Evolutionary conservation across 495 filamentous ascomycete species (phyloP), one percentile per base, ranked within the genome.

Genomic region (Neurospora pannonica): DNA sequence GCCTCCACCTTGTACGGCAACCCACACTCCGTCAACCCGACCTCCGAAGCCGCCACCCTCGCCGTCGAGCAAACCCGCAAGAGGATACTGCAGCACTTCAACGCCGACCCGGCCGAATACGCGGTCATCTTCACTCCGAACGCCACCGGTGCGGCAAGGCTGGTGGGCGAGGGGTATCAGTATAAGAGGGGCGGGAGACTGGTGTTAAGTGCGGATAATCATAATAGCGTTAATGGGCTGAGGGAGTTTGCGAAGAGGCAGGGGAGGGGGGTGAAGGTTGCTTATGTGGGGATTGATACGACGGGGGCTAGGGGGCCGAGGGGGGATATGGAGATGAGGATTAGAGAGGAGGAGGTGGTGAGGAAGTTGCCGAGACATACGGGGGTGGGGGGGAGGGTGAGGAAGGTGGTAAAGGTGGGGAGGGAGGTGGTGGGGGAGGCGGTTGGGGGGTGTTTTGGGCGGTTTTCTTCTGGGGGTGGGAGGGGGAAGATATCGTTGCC

Each of bases 61-160:
- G 78, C 82, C 13, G 79, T 90, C 6, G 83, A 89, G 9, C 72
- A 78, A 4, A 83, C 87, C 10, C 79, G 89, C 13, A 74, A 79
- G 3, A 83, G 83, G 21, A 80, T 87, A 19, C 84, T 91, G 0
- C 67, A 76, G 2, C 87, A 90, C 81, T 86, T 91, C 74, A 85
- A 86, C 67, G 89, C 89, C 4, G 82, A 84, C 38, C 85, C 87
- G 0, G 82, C 84, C 24, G 82, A 90, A 31, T 91, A 89, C 77
- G 86, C 88, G 69, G 81, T 91, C 10, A 82, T 91, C n/a, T 91
- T 91, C 78, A 88, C 88, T 0, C 77, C 85, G 8, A 91, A 91
- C 76, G 88, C 89, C 13, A 89, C 89, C 0, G 87, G 85, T 1
- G 89, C 85, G 2, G 87, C 90, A 74, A 87, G 88, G 73, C 76